Evolutionary conservation across 2,329 filamentous ascomycete species (phyloP), one percentile per base, ranked within the genome.

Genomic region (Fusarium penzigii): DNA sequence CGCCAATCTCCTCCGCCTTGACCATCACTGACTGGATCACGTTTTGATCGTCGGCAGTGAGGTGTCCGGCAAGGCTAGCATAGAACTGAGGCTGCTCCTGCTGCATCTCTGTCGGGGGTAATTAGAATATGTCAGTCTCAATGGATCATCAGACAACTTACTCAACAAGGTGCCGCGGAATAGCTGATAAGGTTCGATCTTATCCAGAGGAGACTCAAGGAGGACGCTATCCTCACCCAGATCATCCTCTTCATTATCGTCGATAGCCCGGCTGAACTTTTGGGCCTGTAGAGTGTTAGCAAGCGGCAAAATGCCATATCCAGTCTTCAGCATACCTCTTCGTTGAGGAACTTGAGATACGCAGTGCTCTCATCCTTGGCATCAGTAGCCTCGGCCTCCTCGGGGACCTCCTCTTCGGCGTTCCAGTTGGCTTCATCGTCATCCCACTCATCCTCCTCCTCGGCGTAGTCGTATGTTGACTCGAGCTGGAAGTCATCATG

Each of bases 331-430:
- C 79, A 70, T 68, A 87, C 88, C 78, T 97, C 93, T 70, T 95
- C 89, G 64, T 93, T 95, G 29, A 99, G 75, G 77, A 99, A 99
- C 62, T 97, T 92, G 43, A 99, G 83, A 70, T 99, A 99, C 6
- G 93, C 91, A 20, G 89, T 88, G 70, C 90, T 94, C 74, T 97
- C 93, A 65, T 97, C 93, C 67, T 92, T 89, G 64, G 86, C 81
- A 56, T 96, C 88, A 3, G 70, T 72, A 13, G 74, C 66, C 48
- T 83, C 83, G 57, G 20, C 7, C 20, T 90, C 89, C 29, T 84
- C 83, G 25, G 85, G 84, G 57, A 84, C 81, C 52, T 88, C 87
- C 38, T 88, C 83, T 59, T 91, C 89, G 41, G 80, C 86, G 52
- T 86, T 84, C 91, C 91, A 96, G 68, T 89, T 84, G 46, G 84